Conservation (phyloP, 352 stramenopile genomes). For the Globisporangium takayamanum region DNA sequence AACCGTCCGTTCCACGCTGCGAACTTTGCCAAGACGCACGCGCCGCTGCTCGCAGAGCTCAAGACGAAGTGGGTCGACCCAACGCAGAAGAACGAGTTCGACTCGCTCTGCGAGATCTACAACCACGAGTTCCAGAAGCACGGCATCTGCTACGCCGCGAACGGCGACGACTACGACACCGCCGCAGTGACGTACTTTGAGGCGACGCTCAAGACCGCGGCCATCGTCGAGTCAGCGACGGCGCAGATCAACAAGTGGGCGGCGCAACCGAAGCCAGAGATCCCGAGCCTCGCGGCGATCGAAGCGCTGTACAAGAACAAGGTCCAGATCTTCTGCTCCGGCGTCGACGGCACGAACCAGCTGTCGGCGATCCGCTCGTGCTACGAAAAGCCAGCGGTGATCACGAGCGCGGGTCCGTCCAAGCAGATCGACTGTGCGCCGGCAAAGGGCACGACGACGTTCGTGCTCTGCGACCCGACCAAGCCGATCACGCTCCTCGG, state of each 20-base stretch:
- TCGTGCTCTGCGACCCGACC: constrained; percentile 4
- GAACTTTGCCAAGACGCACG: constrained; percentile 41
- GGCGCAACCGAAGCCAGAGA: constrained; percentile 11
- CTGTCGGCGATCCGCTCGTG: constrained; percentile 69
- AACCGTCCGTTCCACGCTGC: constrained; percentile 56
- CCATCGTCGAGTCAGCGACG: constrained; percentile 8
- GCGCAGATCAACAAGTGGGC: constrained; percentile 35
- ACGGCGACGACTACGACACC: constrained; percentile 12
- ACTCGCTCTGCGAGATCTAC: constrained; percentile 69
- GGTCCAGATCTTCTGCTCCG: constrained; percentile 65
- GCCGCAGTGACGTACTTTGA: constrained; percentile 15
- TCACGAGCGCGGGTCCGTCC: constrained; percentile 6
- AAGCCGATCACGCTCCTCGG: constrained; percentile 10
- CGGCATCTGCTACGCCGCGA: constrained; percentile 65
- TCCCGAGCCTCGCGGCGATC: constrained; percentile 26
- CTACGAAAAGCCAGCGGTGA: constrained; percentile 29
- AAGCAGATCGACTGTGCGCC: constrained; percentile 11
- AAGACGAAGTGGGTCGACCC: constrained; percentile 46
- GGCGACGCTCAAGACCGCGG: constrained; percentile 13
- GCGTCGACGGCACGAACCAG: constrained; percentile 43
- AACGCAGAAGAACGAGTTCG: constrained; percentile 15
- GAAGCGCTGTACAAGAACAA: constrained; percentile 47
- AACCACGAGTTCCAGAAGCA: constrained; percentile 88
- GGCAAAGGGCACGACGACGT: constrained; percentile 5
- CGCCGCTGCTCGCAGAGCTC: constrained; percentile 44